phyloP scores from a whole-genome alignment of 2,329 filamentous ascomycete genomes.

The Ambrosiella xylebori region DNA sequence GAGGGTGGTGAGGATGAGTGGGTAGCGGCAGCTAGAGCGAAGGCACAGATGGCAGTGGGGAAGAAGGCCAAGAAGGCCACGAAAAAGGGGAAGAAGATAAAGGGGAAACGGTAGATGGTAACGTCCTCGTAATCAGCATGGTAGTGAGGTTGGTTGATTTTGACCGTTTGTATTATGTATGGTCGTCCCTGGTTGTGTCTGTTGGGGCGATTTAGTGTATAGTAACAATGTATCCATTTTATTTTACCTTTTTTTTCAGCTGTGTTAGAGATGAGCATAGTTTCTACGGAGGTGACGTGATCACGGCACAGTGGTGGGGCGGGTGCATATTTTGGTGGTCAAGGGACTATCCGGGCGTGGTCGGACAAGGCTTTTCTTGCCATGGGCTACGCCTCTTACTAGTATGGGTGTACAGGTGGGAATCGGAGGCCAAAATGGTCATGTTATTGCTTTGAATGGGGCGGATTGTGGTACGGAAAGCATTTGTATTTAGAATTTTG shows the following conservation, averaged over 20 bases:
- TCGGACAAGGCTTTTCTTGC: not conserved
- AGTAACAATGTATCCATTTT: conserved; percentile 5
- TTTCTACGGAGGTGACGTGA: not conserved
- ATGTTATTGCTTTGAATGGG: not conserved
- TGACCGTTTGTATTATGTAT: not conserved
- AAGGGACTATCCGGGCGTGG: not conserved
- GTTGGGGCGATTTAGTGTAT: conserved; percentile 4
- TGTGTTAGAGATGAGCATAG: not conserved
- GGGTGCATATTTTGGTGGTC: too few species aligned
- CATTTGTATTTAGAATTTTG: not conserved
- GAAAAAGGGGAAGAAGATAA: conserved; percentile 20
- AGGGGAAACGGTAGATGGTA: conserved; percentile 9
- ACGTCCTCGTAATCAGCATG: not conserved
- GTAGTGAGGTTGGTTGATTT: not conserved
- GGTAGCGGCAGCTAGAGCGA: conserved; percentile 16
- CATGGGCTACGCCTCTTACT: not conserved
- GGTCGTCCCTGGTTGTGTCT: not conserved
- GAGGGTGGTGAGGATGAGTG: conserved; percentile 16
- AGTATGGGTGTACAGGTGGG: not conserved
- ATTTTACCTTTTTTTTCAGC: not conserved
- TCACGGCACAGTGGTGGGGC: not conserved
- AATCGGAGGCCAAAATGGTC: not conserved
- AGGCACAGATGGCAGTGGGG: conserved; percentile 18
- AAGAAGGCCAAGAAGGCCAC: conserved; percentile 22
- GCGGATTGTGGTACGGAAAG: not conserved